Evolutionary conservation across 2,329 filamentous ascomycete genomes (phyloP).

Genomic region (Fusarium buharicum): DNA sequence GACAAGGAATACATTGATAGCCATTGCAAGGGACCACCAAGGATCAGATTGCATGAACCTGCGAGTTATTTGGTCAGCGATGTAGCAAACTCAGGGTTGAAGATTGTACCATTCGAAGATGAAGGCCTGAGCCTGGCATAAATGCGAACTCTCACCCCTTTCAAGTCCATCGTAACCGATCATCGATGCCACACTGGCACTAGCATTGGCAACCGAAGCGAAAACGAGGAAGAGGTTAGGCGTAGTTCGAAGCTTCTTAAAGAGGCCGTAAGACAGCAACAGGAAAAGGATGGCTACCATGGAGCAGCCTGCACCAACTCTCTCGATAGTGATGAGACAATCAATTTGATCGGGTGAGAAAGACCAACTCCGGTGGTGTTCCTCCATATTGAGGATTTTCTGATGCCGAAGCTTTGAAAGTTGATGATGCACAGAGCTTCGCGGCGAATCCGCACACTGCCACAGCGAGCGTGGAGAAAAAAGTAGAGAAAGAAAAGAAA

Average conservation of each 20-base stretch:
- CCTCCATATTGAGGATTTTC: constrained; percentile 30
- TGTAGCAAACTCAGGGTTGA: neutral
- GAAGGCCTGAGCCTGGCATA: constrained; percentile 72
- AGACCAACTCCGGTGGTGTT: constrained; percentile 14
- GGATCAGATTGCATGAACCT: constrained; percentile 83
- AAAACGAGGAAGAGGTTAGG: constrained; percentile 62
- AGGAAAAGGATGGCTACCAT: constrained; percentile 62
- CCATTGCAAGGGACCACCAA: constrained; percentile 84
- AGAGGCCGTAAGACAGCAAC: constrained; percentile 59
- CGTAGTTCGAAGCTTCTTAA: constrained; percentile 64
- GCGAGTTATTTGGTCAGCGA: constrained; percentile 2
- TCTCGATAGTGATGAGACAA: constrained; percentile 62
- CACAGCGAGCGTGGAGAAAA: constrained; percentile 1
- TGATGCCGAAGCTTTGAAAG: constrained; percentile 4
- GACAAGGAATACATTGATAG: constrained; percentile 79
- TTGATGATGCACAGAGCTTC: constrained; percentile 1
- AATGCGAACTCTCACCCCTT: constrained; percentile 61
- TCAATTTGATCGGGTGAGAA: constrained; percentile 54
- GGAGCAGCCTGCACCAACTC: constrained; percentile 64
- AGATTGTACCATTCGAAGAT: constrained; percentile 69
- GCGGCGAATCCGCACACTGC: constrained; percentile 3
- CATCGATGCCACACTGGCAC: constrained; percentile 71
- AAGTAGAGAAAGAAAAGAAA: neutral
- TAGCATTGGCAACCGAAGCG: constrained; percentile 56
- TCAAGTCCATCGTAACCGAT: constrained; percentile 74